A percentile compares a stretch with the other conserved stretches of the same genome.
Conservation (phyloP, 345 rosid genomes). For the Eucalyptus polybractea region DNA sequence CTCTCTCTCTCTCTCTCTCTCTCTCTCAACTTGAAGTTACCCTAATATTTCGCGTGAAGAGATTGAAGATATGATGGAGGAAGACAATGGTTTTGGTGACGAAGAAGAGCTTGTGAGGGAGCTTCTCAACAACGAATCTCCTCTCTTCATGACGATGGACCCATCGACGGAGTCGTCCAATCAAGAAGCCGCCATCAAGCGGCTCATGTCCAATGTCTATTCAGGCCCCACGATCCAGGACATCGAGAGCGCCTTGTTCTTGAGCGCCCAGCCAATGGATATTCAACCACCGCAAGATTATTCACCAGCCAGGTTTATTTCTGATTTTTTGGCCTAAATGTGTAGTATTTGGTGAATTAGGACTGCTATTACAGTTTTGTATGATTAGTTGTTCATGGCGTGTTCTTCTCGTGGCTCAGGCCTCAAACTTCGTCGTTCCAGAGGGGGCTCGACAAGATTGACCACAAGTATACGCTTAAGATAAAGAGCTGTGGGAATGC, state of each 20-base stretch:
- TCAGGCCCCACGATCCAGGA: slow-evolving; percentile 54
- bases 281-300: slow-evolving; percentile 1
- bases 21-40: background rate
- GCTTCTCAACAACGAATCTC: slow-evolving; percentile 37
- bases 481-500: slow-evolving; percentile 45
- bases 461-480: slow-evolving; percentile 59
- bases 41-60: background rate
- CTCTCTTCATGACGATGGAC: slow-evolving; percentile 13
- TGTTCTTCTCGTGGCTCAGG: background rate
- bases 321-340: background rate
- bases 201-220: slow-evolving; percentile 20
- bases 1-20: background rate
- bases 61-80: slow-evolving; percentile 3
- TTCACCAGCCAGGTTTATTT: background rate
- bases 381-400: background rate
- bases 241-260: slow-evolving; percentile 29
- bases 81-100: slow-evolving; percentile 5
- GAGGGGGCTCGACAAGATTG: slow-evolving; percentile 28
- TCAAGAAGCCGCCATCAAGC: slow-evolving; percentile 8
- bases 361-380: background rate
- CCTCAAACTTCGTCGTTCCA: slow-evolving; percentile 2
- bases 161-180: background rate
- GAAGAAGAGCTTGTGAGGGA: slow-evolving; percentile 39
- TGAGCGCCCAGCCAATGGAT: background rate
- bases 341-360: background rate